Evolutionary conservation across 2,329 filamentous ascomycete species (phyloP).

Genomic region (Fusarium sp.): DNA sequence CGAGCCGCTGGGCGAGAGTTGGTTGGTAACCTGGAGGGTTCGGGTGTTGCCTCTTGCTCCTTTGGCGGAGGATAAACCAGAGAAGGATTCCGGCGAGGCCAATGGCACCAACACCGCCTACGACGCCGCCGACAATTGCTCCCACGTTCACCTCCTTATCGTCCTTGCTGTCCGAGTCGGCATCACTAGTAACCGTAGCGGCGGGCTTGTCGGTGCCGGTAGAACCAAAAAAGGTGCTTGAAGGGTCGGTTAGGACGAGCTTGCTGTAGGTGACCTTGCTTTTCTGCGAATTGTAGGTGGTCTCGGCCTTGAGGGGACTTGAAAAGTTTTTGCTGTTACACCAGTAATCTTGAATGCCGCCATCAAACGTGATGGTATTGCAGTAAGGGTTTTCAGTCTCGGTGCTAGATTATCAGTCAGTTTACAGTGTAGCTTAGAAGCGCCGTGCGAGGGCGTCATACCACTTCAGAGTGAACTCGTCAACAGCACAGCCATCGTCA

Average conservation of each 20-base stretch:
- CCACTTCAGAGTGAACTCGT: conserved; percentile 61
- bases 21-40: conserved; percentile 17
- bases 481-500: conserved; percentile 53
- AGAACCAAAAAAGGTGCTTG: conserved; percentile 17
- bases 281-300: conserved; percentile 55
- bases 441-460: conserved; percentile 52
- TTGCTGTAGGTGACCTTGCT: conserved; percentile 44
- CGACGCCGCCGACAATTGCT: conserved; percentile 53
- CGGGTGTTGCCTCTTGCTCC: conserved; percentile 41
- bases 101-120: conserved; percentile 52
- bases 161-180: conserved; percentile 1
- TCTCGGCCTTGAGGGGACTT: conserved; percentile 51
- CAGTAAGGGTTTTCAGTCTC: conserved; percentile 53
- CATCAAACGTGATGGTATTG: conserved; percentile 58
- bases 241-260: background rate
- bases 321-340: conserved; percentile 53
- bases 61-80: conserved; percentile 48
- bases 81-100: conserved; percentile 45
- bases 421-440: background rate
- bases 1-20: conserved; percentile 29
- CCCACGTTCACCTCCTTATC: conserved; percentile 45
- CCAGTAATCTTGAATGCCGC: conserved; percentile 58
- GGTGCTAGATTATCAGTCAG: conserved; percentile 48
- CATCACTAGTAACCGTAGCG: background rate
- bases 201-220: background rate